Conservation (phyloP, 768 basidiomycete genomes). For the Dioszegia aurantiaca region DNA sequence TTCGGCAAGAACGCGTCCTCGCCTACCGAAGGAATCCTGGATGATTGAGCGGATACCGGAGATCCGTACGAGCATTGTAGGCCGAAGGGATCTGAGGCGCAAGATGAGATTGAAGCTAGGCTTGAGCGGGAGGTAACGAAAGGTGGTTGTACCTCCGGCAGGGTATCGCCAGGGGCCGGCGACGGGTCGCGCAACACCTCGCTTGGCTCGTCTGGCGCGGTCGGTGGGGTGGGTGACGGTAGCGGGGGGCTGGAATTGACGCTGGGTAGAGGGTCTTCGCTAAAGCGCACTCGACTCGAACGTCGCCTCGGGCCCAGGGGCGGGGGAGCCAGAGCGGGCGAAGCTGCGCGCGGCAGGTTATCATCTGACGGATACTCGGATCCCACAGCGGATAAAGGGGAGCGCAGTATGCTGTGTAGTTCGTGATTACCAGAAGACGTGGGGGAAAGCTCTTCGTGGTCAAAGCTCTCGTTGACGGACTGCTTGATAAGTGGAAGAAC, state of each 20-base stretch:
- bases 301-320: not conserved
- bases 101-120: not conserved
- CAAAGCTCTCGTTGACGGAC: no score
- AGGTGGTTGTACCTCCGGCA: no score
- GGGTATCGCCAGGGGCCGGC: no score
- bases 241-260: conserved; percentile 1
- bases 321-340: no score
- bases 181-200: not conserved
- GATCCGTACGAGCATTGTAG: not conserved
- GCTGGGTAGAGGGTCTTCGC: conserved; percentile 11
- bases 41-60: not conserved
- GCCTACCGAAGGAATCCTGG: not conserved
- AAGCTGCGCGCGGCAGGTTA: no score
- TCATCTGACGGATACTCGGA: no score
- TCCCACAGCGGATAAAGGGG: no score
- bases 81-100: conserved; percentile 10
- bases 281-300: conserved; percentile 7
- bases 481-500: no score
- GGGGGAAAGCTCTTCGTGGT: no score
- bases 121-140: no score
- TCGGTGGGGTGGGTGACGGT: not conserved
- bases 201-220: not conserved
- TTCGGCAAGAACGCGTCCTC: not conserved
- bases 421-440: no score
- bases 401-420: conserved; percentile 3